phyloP scores from a whole-genome alignment of 352 stramenopile genomes.

The Globisporangium nodosum region DNA sequence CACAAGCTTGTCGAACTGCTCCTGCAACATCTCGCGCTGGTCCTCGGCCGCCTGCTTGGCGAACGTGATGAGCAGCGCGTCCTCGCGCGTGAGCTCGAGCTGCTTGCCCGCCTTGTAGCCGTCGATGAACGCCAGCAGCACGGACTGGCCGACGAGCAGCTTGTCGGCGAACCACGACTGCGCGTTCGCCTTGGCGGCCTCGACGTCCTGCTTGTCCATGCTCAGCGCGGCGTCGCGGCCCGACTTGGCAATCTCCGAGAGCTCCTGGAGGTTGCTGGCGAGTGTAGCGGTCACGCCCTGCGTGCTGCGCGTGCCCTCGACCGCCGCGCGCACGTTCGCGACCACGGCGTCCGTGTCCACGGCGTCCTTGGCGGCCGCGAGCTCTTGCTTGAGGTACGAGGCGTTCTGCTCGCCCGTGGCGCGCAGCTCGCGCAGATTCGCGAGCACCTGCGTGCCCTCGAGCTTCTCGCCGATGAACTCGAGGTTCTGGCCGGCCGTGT shows the following conservation, averaged over 20 bases:
- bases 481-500: conserved; percentile 50
- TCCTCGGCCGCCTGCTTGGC: conserved; percentile 71
- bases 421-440: conserved; percentile 47
- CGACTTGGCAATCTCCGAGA: conserved; percentile 54
- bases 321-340: conserved; percentile 47
- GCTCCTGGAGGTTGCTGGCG: conserved; percentile 64
- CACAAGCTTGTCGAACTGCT: conserved; percentile 67
- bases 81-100: conserved; percentile 65
- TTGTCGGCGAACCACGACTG: conserved; percentile 85
- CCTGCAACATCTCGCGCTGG: conserved; percentile 61
- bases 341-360: conserved; percentile 61
- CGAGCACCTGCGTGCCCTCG: conserved; percentile 55
- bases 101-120: conserved; percentile 77
- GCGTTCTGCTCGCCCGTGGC: conserved; percentile 49
- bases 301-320: conserved; percentile 61
- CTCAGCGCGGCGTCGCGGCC: conserved; percentile 48
- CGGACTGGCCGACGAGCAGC: conserved; percentile 70
- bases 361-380: conserved; percentile 40
- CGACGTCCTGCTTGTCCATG: conserved; percentile 58
- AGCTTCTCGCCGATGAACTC: conserved; percentile 56
- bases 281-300: conserved; percentile 63
- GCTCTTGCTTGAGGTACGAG: conserved; percentile 44
- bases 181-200: conserved; percentile 46
- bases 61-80: conserved; percentile 69
- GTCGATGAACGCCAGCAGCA: conserved; percentile 79